Percentiles rank a stretch among this genome's conserved stretches.
Conservation (phyloP, 2,329 filamentous ascomycete species). For the Colletotrichum limetticola region DNA sequence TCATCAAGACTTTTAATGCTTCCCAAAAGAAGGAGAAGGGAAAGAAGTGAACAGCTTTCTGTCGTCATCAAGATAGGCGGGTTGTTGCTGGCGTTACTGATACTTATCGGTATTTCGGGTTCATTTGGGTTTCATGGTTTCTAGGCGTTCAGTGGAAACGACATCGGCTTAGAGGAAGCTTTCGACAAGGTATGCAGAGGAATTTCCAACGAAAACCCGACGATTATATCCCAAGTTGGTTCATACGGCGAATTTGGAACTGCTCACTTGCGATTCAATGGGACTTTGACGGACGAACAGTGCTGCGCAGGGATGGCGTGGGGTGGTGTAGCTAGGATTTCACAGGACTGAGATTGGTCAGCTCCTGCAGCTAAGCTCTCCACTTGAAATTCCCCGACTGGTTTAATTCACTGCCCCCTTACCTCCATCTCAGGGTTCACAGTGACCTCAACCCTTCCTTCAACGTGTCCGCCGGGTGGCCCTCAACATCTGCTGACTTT, state of each 20-base stretch:
- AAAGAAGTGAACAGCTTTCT: background rate
- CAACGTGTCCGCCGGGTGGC: constrained; percentile 31
- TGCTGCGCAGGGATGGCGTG: background rate
- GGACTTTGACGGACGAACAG: background rate
- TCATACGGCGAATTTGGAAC: background rate
- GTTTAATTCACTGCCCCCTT: constrained; percentile 2
- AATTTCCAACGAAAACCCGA: background rate
- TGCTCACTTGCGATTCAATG: background rate
- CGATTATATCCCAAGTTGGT: background rate
- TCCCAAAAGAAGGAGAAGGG: constrained; percentile 10
- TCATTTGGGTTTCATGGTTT: background rate
- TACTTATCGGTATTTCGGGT: background rate
- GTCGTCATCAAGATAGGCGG: background rate
- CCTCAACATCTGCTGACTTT: constrained; percentile 23
- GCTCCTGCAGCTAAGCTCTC: constrained; percentile 6
- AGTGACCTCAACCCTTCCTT: constrained; percentile 35
- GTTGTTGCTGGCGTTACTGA: background rate
- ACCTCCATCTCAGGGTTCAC: constrained; percentile 28
- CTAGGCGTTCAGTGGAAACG: background rate
- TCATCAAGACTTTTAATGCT: constrained; percentile 40
- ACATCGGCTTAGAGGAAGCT: too few relatives aligned
- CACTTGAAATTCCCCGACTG: constrained; percentile 30
- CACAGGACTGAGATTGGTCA: background rate
- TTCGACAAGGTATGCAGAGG: background rate
- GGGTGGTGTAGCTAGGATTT: background rate